Conservation (phyloP, 768 basidiomycete genomes). For the Pleurotus cornucopiae region DNA sequence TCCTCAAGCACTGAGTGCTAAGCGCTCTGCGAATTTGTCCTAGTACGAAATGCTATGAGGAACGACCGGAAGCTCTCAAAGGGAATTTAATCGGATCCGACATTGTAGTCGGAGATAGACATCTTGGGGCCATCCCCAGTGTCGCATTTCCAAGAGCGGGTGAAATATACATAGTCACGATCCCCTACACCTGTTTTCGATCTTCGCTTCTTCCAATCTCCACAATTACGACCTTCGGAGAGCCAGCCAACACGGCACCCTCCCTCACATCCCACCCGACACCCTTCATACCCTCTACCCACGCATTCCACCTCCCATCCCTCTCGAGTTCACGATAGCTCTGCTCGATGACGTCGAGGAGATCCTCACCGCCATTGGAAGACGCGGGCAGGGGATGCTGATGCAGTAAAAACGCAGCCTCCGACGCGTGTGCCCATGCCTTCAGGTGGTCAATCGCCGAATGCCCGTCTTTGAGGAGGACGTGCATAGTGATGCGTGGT, state of each 20-base stretch:
- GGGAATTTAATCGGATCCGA: too few species aligned
- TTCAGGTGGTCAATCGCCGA: constrained; percentile 44
- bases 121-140: too few species aligned
- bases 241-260: constrained; percentile 23
- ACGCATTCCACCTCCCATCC: constrained; percentile 17
- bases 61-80: too few species aligned
- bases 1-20: too few species aligned
- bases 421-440: constrained; percentile 48
- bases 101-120: too few species aligned
- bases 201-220: background rate
- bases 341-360: constrained; percentile 14
- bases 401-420: constrained; percentile 15
- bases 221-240: constrained; percentile 24
- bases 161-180: too few species aligned
- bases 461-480: constrained; percentile 51
- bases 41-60: too few species aligned
- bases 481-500: constrained; percentile 26
- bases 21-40: too few species aligned
- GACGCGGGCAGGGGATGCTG: background rate
- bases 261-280: constrained; percentile 38
- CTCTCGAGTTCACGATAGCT: constrained; percentile 13
- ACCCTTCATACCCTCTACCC: constrained; percentile 19
- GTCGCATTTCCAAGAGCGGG: too few species aligned
- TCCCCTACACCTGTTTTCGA: background rate
- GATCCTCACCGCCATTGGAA: background rate